Base-by-base conservation (phyloP, 495 filamentous ascomycete genomes). In the Penicillium crystallinum region DNA sequence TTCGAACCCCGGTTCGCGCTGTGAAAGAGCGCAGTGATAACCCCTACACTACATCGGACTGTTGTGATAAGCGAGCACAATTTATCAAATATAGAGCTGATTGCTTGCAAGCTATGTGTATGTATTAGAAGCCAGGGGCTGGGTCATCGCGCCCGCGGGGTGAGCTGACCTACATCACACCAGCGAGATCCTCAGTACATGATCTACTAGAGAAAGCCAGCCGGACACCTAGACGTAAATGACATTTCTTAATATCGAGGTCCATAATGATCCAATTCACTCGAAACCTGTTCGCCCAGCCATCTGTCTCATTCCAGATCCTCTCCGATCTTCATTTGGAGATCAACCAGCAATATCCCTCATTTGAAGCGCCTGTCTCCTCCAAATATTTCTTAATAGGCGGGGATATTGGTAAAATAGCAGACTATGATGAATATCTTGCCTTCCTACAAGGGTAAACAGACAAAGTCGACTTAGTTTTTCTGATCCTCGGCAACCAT, bases 311-410 rank as follows among this genome's bases (percentile, higher is more conserved):
- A 2, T 78, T 82, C 54, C 77, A 82, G 58, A 54, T 81, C 30
- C 64, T 83, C 33, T 82, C 80, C 10, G 79, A 84, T 46, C 76
- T 83, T 0, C 79, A 84, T 58, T 77, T 83, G 0, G 80, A 83
- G 49, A 46, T 81, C 23, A 71, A 70, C 6, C 67, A 71, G 38
- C 77, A 80, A 61, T 83, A 83, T 48, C 46, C 57, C 5, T 64
- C 69, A 1, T 82, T 67, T 42, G 58, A 72, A 42, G 69, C 83
- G 21, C 75, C 80, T 0, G 58, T 63, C 2, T 60, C 63, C 11
- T 73, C 80, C 0, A 65, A 74, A 25, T 67, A 76, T 58, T 72
- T 86, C 6, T 70, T 84, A 21, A 71, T 85, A 0, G 78, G 75
- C 0, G 81, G 81, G 12, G 81, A 84, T 56, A 75, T 84, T 43